Evolutionary conservation across 441 rosid genomes (phyloP).

Genomic region (Croton laevigatus): DNA sequence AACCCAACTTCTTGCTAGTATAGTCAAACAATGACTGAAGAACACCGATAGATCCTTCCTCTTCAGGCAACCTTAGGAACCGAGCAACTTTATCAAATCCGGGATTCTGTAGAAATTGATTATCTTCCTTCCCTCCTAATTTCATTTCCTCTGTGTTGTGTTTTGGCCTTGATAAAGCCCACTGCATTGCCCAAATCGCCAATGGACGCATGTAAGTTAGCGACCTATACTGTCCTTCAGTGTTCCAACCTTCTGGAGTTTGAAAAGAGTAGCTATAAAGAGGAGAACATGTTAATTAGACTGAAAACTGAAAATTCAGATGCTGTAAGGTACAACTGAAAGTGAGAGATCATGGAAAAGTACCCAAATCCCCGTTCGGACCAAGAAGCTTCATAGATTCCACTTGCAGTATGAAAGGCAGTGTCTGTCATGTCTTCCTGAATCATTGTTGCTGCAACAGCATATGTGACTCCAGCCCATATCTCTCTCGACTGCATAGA

Average conservation of each 20-base stretch:
- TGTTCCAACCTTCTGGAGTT: constrained; percentile 88
- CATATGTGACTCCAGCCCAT: constrained; percentile 92
- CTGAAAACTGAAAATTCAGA: neutral
- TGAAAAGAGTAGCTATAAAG: constrained; percentile 68
- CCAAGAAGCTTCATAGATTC: constrained; percentile 78
- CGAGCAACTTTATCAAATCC: constrained; percentile 67
- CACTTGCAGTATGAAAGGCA: constrained; percentile 80
- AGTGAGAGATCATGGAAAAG: neutral
- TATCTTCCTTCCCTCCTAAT: constrained; percentile 30
- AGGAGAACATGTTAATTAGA: constrained; percentile 11
- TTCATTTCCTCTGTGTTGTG: constrained; percentile 23
- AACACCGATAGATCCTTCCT: constrained; percentile 35
- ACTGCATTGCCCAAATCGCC: constrained; percentile 96
- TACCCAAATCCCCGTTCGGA: constrained; percentile 82
- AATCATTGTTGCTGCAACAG: constrained; percentile 85
- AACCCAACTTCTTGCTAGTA: constrained; percentile 44
- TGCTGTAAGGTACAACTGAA: neutral
- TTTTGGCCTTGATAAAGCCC: constrained; percentile 59
- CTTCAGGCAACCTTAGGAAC: constrained; percentile 51
- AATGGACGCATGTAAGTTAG: constrained; percentile 81
- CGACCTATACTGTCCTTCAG: constrained; percentile 54
- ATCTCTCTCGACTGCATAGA: constrained; percentile 88
- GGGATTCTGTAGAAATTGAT: constrained; percentile 35
- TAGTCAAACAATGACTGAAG: constrained; percentile 60
- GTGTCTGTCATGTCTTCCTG: constrained; percentile 64